A percentile compares a stretch with the other conserved stretches of the same genome.
These are phyloP conservation scores for Chaetomiaceae sp. DNA, from an alignment of 2,329 filamentous ascomycete species.

Conservation along the genomic window DNA sequence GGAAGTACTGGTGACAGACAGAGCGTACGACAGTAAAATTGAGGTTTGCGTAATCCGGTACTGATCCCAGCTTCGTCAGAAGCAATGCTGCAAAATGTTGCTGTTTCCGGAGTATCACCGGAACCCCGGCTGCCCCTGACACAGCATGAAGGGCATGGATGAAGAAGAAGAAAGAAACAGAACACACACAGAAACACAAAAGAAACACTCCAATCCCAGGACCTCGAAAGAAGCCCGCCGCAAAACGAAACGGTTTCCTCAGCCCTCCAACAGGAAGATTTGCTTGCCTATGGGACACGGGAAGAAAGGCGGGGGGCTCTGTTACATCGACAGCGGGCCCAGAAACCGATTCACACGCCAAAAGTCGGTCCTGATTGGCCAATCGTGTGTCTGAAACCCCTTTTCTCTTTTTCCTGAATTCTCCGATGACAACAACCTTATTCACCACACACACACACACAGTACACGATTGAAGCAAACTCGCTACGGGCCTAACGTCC, in stretches of 20 bases:
- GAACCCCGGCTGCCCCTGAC: background rate
- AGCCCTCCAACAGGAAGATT: conserved; percentile 4
- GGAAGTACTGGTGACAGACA: too few relatives aligned
- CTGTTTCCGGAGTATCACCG: background rate
- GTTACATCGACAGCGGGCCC: background rate
- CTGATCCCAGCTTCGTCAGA: too few relatives aligned
- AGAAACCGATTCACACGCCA: background rate
- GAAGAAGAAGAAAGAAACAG: background rate
- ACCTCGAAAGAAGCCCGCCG: background rate
- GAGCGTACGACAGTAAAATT: too few relatives aligned
- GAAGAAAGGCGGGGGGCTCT: background rate
- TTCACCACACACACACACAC: too few relatives aligned
- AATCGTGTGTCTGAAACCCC: too few relatives aligned
- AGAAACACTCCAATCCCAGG: conserved; percentile 1
- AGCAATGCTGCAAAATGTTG: too few relatives aligned
- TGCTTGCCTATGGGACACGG: background rate
- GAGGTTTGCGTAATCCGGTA: too few relatives aligned
- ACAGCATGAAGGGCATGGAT: background rate
- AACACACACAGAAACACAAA: conserved; percentile 4
- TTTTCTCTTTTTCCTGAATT: background rate
- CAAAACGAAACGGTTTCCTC: conserved; percentile 6
- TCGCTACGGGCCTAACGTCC: too few relatives aligned
- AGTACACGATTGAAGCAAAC: too few relatives aligned
- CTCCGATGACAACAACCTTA: background rate
- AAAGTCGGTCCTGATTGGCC: background rate